A percentile compares a stretch with the other conserved stretches of the same genome.
These are phyloP conservation scores for Ophiostoma angusticollis DNA, from an alignment of 2,329 filamentous ascomycete genomes.

Conservation along the genomic window DNA sequence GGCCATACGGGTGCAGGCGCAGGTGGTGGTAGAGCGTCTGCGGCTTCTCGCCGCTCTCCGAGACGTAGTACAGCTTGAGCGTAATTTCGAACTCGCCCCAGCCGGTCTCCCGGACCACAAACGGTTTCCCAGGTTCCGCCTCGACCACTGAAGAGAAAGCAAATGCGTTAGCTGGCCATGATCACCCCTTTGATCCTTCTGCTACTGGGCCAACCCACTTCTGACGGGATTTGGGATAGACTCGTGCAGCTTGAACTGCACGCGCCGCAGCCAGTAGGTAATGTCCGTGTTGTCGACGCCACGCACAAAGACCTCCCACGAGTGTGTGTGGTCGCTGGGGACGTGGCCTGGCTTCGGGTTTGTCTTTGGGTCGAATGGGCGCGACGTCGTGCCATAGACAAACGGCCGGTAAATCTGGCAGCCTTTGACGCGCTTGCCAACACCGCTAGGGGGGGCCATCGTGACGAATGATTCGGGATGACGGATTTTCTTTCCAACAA, in stretches of 20 bases:
- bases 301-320: conserved; percentile 89
- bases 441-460: conserved; percentile 47
- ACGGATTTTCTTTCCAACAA: too few relatives aligned
- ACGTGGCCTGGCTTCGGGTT: conserved; percentile 66
- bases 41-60: conserved; percentile 80
- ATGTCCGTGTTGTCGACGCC: conserved; percentile 83
- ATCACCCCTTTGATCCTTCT: too few relatives aligned
- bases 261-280: conserved; percentile 89
- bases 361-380: conserved; percentile 61
- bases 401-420: conserved; percentile 52
- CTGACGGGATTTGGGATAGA: conserved; percentile 86
- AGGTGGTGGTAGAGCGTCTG: conserved; percentile 92
- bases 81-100: conserved; percentile 98
- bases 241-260: conserved; percentile 97
- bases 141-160: conserved; percentile 44
- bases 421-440: conserved; percentile 52
- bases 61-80: conserved; percentile 85
- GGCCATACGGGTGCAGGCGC: conserved; percentile 79
- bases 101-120: conserved; percentile 80
- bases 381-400: conserved; percentile 68
- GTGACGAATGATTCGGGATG: too few relatives aligned
- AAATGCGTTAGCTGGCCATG: background rate
- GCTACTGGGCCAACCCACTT: conserved; percentile 36
- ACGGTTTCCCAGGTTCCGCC: conserved; percentile 52
- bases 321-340: conserved; percentile 87